These are phyloP conservation scores for Trametes maxima DNA, from an alignment of 768 basidiomycete genomes.

Conservation along the genomic window DNA sequence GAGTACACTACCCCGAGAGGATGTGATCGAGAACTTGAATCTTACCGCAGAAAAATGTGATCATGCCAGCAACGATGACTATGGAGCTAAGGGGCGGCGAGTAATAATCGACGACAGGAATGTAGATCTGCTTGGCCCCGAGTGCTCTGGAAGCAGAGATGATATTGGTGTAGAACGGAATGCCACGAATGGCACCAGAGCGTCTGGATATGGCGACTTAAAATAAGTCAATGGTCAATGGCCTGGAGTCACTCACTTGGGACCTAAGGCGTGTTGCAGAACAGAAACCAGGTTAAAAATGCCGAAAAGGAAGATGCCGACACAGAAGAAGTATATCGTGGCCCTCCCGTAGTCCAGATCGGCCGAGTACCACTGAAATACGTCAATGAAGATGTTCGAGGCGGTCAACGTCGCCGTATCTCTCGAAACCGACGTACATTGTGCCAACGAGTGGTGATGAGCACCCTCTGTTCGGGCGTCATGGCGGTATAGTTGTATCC, in stretches of 20 bases:
- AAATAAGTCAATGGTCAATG: background rate
- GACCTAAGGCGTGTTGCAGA: background rate
- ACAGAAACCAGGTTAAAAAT: background rate
- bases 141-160: slow-evolving; percentile 27
- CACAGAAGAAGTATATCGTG: slow-evolving; percentile 36
- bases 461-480: slow-evolving; percentile 26
- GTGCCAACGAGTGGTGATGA: slow-evolving; percentile 32
- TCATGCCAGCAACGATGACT: slow-evolving; percentile 28
- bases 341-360: slow-evolving; percentile 38
- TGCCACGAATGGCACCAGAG: background rate
- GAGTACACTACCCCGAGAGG: too few species aligned
- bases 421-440: slow-evolving; percentile 25
- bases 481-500: slow-evolving; percentile 30
- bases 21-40: too few species aligned
- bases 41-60: slow-evolving; percentile 32
- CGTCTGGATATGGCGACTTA: background rate
- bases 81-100: slow-evolving; percentile 35
- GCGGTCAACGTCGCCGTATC: background rate
- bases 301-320: slow-evolving; percentile 22
- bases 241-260: background rate
- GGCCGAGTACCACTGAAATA: slow-evolving; percentile 33
- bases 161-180: slow-evolving; percentile 18
- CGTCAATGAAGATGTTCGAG: background rate
- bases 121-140: slow-evolving; percentile 30
- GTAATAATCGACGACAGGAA: slow-evolving; percentile 30